phyloP scores from a whole-genome alignment of 345 rosid genomes.

The Schrenkiella parvula region DNA sequence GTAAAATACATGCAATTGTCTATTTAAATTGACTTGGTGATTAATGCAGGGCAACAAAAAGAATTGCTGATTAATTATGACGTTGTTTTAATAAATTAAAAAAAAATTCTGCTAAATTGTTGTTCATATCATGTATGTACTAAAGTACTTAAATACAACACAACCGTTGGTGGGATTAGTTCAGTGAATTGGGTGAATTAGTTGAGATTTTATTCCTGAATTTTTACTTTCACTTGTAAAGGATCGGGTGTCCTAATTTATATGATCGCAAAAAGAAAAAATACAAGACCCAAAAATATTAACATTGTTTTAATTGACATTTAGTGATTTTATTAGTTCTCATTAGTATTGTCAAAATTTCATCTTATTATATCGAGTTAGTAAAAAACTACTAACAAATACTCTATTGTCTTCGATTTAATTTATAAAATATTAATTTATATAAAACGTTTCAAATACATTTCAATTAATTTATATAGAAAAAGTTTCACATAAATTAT shows the following conservation, averaged over 20 bases:
- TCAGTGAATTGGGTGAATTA: neutral
- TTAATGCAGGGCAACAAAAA: neutral
- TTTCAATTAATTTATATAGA: too few species aligned
- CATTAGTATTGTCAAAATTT: neutral
- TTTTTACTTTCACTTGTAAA: neutral
- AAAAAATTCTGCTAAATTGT: too few species aligned
- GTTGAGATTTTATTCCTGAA: slow-evolving; percentile 1
- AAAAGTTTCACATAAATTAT: too few species aligned
- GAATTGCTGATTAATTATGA: neutral
- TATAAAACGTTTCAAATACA: too few species aligned
- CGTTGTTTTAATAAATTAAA: too few species aligned
- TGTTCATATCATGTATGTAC: neutral
- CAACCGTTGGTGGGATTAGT: neutral
- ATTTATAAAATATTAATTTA: too few species aligned
- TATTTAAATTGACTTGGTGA: neutral
- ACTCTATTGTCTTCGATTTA: too few species aligned
- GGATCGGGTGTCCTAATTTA: neutral
- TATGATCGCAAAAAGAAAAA: neutral
- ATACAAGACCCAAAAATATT: neutral
- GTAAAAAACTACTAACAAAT: too few species aligned
- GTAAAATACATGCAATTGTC: neutral
- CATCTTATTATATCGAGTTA: too few species aligned
- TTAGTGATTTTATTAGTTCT: neutral
- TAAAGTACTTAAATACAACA: neutral
- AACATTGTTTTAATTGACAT: too few species aligned